Evolutionary conservation across 352 stramenopile species (phyloP).

Genomic region (Globisporangium nagaii): DNA sequence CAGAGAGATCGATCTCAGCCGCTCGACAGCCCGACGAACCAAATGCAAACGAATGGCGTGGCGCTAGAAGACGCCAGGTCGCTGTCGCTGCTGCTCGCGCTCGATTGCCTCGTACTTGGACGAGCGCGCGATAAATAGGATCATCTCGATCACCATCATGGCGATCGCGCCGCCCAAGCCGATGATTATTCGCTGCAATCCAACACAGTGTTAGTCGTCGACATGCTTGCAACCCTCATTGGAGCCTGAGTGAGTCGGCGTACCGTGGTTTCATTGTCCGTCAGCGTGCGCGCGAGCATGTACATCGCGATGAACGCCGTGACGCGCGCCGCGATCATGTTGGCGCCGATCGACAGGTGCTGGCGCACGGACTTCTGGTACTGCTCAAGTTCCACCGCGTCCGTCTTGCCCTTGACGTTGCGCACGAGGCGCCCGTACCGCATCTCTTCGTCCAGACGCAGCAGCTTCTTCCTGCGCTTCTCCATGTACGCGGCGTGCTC

Average conservation of each 20-base stretch:
- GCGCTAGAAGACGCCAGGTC: conserved; percentile 22
- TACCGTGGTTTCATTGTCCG: conserved; percentile 75
- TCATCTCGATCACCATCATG: conserved; percentile 89
- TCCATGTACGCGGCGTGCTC: conserved; percentile 32
- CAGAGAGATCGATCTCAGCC: not conserved
- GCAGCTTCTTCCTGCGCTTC: conserved; percentile 51
- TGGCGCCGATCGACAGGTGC: conserved; percentile 77
- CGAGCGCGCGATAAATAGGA: conserved; percentile 75
- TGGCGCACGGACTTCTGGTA: conserved; percentile 65
- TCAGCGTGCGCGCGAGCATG: conserved; percentile 60
- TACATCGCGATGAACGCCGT: conserved; percentile 80
- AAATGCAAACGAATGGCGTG: too few species aligned
- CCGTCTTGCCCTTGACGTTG: conserved; percentile 57
- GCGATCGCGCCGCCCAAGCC: conserved; percentile 65
- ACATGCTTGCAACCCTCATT: too few species aligned
- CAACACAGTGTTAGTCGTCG: too few species aligned
- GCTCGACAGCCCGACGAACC: too few species aligned
- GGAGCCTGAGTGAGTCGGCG: too few species aligned
- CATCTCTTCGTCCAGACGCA: conserved; percentile 77
- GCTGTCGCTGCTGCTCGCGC: conserved; percentile 30
- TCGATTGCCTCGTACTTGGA: conserved; percentile 66
- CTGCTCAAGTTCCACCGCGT: conserved; percentile 35
- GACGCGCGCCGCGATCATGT: conserved; percentile 81
- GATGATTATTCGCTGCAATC: conserved; percentile 54
- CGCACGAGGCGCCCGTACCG: conserved; percentile 66